Conservation (phyloP, 2,329 filamentous ascomycete genomes). For the Myriosclerotinia duriaeana region DNA sequence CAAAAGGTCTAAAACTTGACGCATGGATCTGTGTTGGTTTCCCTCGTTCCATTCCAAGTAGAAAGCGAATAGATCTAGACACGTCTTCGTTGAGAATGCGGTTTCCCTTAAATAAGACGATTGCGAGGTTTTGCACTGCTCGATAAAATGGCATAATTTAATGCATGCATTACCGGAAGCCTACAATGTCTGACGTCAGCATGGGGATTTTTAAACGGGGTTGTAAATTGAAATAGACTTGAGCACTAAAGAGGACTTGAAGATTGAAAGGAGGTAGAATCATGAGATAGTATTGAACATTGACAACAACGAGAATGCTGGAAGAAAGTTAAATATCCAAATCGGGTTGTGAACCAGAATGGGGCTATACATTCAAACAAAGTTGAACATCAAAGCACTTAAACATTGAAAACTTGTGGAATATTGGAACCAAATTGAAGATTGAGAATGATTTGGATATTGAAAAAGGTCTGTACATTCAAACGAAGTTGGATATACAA, state of each 20-base stretch:
- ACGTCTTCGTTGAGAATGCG: slow-evolving; percentile 53
- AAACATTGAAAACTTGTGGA: neutral
- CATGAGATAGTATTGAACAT: neutral
- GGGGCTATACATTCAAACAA: too few relatives aligned
- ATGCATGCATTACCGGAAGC: slow-evolving; percentile 57
- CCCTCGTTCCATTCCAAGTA: slow-evolving; percentile 68
- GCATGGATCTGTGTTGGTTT: slow-evolving; percentile 63
- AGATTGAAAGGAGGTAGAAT: neutral
- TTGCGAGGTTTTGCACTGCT: slow-evolving; percentile 55
- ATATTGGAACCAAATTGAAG: neutral
- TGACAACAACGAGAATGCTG: neutral
- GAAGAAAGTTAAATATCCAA: neutral
- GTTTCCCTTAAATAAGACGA: slow-evolving; percentile 47
- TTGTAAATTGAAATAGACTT: neutral
- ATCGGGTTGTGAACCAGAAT: neutral
- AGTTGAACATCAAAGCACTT: neutral
- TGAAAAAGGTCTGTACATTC: neutral
- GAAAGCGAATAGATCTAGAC: slow-evolving; percentile 56
- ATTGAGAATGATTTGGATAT: neutral
- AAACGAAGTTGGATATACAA: too few relatives aligned
- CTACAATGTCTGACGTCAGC: neutral
- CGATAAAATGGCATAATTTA: slow-evolving; percentile 62
- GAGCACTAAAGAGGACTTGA: neutral
- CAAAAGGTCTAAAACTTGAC: slow-evolving; percentile 59
- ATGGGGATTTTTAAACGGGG: neutral